Conservation (phyloP, 2,329 filamentous ascomycete genomes). For the Drechslerella coelobrocha region DNA sequence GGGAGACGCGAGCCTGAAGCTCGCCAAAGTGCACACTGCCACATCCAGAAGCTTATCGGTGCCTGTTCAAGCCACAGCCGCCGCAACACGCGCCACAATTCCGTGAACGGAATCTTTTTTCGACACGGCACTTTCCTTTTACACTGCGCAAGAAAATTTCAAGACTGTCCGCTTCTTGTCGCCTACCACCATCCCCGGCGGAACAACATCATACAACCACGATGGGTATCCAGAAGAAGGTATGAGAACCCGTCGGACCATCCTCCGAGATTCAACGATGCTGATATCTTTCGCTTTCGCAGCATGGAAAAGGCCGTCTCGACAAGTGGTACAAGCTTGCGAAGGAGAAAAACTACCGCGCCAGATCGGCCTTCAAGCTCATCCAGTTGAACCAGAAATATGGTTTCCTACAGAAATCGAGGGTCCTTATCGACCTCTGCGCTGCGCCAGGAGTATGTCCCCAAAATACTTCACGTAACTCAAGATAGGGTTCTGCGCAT, state of each 20-base stretch:
- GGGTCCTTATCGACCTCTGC: slow-evolving; percentile 95
- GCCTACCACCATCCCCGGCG: slow-evolving; percentile 19
- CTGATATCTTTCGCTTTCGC: slow-evolving; percentile 51
- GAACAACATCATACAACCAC: slow-evolving; percentile 25
- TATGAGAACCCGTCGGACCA: slow-evolving; percentile 54
- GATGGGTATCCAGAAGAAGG: slow-evolving; percentile 98
- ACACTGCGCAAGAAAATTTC: slow-evolving; percentile 38
- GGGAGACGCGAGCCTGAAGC: slow-evolving; percentile 44
- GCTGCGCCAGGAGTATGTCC: slow-evolving; percentile 79
- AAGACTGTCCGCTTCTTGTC: slow-evolving; percentile 25
- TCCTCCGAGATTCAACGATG: slow-evolving; percentile 4
- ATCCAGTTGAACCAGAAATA: slow-evolving; percentile 99
- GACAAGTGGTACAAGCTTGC: slow-evolving; percentile 99
- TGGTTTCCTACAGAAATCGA: slow-evolving; percentile 95
- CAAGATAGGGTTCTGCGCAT: slow-evolving; percentile 1
- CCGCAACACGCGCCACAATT: slow-evolving; percentile 54
- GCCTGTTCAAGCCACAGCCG: not conserved
- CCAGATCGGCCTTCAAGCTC: slow-evolving; percentile 94
- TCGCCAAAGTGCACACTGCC: slow-evolving; percentile 49
- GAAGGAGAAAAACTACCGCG: slow-evolving; percentile 97
- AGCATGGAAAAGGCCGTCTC: slow-evolving; percentile 94
- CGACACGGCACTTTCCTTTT: slow-evolving; percentile 2
- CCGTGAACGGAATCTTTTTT: slow-evolving; percentile 64
- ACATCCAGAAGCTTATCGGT: slow-evolving; percentile 25
- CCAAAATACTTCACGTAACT: no score